Percentiles rank a stretch among this genome's conserved stretches.
Conservation (phyloP, 345 rosid genomes). For the Salix brachista region DNA sequence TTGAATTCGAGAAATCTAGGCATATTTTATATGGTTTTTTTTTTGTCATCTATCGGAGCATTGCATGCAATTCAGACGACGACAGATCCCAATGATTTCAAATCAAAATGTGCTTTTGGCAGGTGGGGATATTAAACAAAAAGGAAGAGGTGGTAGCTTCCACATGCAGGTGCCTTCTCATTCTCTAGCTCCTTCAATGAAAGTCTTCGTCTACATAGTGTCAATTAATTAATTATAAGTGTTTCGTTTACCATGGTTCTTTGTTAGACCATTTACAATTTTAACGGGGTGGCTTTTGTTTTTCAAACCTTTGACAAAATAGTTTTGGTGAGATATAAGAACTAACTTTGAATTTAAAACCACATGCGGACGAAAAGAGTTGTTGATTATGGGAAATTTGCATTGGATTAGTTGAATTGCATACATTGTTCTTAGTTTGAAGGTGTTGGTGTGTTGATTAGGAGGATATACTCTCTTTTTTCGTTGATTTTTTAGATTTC, state of each 20-base stretch:
- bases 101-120: background rate
- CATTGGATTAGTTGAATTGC: background rate
- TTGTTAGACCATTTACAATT: background rate
- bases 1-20: background rate
- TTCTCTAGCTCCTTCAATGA: background rate
- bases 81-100: background rate
- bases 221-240: background rate
- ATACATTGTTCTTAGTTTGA: too few species aligned
- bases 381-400: background rate
- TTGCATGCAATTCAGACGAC: background rate
- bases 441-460: too few species aligned
- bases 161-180: background rate
- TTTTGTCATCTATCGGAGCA: background rate
- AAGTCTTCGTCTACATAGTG: background rate
- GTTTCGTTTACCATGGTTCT: background rate
- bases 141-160: background rate
- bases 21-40: background rate
- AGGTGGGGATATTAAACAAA: background rate
- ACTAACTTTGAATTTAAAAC: slow-evolving; percentile 16
- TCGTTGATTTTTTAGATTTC: too few species aligned
- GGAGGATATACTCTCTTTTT: too few species aligned
- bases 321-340: background rate
- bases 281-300: background rate
- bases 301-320: background rate
- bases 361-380: background rate